A percentile compares a stretch with the other conserved stretches of the same genome.
These are phyloP conservation scores for Fusarium nygamai DNA, from an alignment of 2,329 filamentous ascomycete genomes.

Conservation along the genomic window DNA sequence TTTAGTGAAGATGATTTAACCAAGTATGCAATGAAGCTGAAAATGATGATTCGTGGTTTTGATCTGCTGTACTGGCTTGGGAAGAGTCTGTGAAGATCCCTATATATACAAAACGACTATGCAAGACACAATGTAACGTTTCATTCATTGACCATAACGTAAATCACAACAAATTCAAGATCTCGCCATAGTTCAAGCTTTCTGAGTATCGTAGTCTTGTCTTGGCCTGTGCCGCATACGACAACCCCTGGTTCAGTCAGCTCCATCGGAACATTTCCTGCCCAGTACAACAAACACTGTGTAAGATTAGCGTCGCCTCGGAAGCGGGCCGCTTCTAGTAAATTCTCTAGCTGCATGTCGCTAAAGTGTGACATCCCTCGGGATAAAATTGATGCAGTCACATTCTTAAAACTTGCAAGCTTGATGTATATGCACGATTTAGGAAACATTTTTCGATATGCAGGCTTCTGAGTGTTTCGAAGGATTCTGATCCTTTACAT, in stretches of 20 bases:
- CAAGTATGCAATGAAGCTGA: not conserved
- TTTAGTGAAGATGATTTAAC: rapidly evolving
- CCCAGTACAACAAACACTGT: not conserved
- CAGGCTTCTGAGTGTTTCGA: not conserved
- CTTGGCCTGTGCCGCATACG: not conserved
- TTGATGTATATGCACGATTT: not conserved
- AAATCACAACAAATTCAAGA: not conserved
- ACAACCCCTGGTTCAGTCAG: not conserved
- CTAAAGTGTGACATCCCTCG: not conserved
- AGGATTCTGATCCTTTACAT: not conserved
- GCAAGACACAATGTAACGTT: not conserved
- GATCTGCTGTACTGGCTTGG: not conserved
- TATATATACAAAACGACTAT: not conserved
- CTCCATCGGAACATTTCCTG: not conserved
- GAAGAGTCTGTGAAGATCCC: not conserved
- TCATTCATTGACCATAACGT: not conserved
- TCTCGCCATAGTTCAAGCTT: not conserved
- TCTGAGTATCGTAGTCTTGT: not conserved
- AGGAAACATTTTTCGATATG: not conserved
- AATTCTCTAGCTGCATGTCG: not conserved
- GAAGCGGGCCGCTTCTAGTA: not conserved
- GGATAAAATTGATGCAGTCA: not conserved
- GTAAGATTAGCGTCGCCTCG: not conserved
- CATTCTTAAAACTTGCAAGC: not conserved
- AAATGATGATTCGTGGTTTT: not conserved